A percentile compares a stretch with the other conserved stretches of the same genome.
phyloP scores from a whole-genome alignment of 306 rosid genomes.

The Begonia masoniana region DNA sequence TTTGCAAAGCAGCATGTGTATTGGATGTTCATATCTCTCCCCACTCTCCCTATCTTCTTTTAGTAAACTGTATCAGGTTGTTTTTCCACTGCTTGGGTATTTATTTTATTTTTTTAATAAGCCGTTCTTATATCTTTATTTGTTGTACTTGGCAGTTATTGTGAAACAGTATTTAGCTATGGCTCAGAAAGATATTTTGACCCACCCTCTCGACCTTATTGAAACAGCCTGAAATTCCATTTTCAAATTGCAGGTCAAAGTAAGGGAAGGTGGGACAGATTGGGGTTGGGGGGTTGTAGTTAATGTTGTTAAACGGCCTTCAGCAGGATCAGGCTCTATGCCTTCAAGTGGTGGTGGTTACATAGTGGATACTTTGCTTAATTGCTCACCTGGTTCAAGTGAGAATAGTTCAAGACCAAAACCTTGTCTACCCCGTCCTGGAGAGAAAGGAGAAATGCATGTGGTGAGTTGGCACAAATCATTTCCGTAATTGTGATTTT shows the following conservation, averaged over 20 bases:
- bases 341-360: slow-evolving; percentile 52
- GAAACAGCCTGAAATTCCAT: not conserved
- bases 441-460: slow-evolving; percentile 99
- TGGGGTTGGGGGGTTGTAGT: slow-evolving; percentile 99
- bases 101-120: too few relatives aligned
- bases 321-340: slow-evolving; percentile 21
- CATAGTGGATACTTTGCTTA: slow-evolving; percentile 87
- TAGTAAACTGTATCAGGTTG: too few relatives aligned
- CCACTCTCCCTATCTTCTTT: too few relatives aligned
- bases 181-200: too few relatives aligned
- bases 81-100: too few relatives aligned
- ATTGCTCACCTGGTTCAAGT: slow-evolving; percentile 72
- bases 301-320: slow-evolving; percentile 79
- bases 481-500: too few relatives aligned
- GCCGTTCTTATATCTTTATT: too few relatives aligned
- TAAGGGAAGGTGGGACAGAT: slow-evolving; percentile 95
- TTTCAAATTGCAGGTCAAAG: slow-evolving; percentile 43
- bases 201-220: too few relatives aligned
- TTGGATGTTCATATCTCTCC: too few relatives aligned
- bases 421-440: slow-evolving; percentile 90
- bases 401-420: slow-evolving; percentile 74
- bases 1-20: too few relatives aligned
- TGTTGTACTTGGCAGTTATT: too few relatives aligned
- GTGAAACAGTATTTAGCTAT: too few relatives aligned
- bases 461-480: slow-evolving; percentile 50